A percentile compares a stretch with the other conserved stretches of the same genome.
These are phyloP conservation scores for Rhizomucor miehei DNA, from an alignment of 371 early-diverging fungal species.

Conservation along the genomic window DNA sequence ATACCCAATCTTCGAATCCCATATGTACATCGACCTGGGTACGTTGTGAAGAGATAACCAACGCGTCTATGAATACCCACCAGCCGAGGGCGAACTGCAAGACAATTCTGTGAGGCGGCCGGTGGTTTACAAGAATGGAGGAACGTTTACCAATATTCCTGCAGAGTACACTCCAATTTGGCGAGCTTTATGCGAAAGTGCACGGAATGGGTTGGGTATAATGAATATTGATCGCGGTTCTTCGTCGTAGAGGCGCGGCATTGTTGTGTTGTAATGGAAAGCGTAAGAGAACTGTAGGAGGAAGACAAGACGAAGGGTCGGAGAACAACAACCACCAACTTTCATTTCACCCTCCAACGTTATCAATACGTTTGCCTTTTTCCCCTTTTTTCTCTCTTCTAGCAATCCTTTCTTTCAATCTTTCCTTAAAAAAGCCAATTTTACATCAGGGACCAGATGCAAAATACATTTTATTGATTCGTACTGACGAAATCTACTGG, in stretches of 20 bases:
- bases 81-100: constrained; percentile 75
- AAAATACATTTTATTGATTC: no score
- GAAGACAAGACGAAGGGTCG: constrained; percentile 3
- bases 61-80: constrained; percentile 84
- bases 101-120: not conserved
- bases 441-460: no score
- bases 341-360: no score
- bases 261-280: not conserved
- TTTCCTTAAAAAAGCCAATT: no score
- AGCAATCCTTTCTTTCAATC: no score
- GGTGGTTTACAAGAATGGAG: not conserved
- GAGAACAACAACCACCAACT: no score
- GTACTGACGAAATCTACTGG: constrained; percentile 23
- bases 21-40: constrained; percentile 29
- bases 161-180: constrained; percentile 50
- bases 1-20: constrained; percentile 79
- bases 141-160: constrained; percentile 48
- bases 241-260: constrained; percentile 33
- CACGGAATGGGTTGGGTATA: constrained; percentile 37
- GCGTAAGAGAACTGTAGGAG: no score
- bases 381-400: no score
- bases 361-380: no score
- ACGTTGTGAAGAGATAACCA: constrained; percentile 39
- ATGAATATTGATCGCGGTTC: constrained; percentile 44
- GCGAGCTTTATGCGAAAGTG: constrained; percentile 50